Base-by-base conservation (phyloP, 176 grass and related monocot genomes). In the Oryza glaberrima region DNA sequence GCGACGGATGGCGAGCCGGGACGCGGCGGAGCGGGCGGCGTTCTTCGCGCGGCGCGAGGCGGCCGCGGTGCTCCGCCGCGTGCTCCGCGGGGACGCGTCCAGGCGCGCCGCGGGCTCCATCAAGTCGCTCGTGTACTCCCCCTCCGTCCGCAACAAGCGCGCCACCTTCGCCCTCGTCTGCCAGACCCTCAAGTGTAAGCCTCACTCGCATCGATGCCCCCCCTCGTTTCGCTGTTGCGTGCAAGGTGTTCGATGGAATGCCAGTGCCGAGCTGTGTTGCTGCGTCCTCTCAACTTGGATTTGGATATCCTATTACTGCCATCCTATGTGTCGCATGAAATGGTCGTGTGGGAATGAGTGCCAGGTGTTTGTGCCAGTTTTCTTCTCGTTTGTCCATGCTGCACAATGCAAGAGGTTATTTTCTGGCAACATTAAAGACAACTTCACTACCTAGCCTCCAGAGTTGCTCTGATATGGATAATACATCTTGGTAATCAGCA, bases 21-120 rank as follows among this genome's bases (percentile, higher is more conserved):
- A 98, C 30, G 88, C 80, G 20, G 89, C 77, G 41, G 96, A 95
- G 80, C 89, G 96, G 5, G 76, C 96, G 19, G 91, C 93, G 47
- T 92, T 95, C 89, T 98, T 98, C 70, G 96, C 96, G 46, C 85
- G 96, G 85, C 92, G 96, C 60, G 96, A 98, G 89, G 93, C 96
- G 34, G 96, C 96, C 1, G 66, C 47, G 81, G 96, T 98, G 80
- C 91, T 98, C 85, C 96, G 93, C 28, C 91, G 90, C 72, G 96
- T 92, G 77, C 87, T 98, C 19, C 91, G 79, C n/a, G 93, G 89
- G 46, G 93, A 98, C 70, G 91, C 91, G 32, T 51, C 84, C 52
- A 84, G 84, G 56, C 87, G 88, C 43, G 61, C 93, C 36, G 77
- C 89, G 5, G 93, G 85, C 3, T 94, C 96, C 77, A 95, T 95